phyloP scores from a whole-genome alignment of 192 early-diverging fungal species.

The Rhizophagus clarus region DNA sequence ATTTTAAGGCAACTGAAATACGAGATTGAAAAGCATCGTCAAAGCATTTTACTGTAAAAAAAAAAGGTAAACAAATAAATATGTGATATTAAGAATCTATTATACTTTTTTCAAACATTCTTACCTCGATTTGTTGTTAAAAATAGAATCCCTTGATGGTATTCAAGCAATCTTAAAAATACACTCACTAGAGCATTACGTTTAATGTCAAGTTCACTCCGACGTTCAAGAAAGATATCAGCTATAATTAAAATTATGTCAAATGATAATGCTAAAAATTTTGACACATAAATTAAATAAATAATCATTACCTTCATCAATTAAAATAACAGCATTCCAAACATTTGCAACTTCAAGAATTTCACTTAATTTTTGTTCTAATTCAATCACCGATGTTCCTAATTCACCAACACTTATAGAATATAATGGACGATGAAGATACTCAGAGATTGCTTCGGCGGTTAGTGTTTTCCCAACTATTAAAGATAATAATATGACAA shows the following conservation, averaged over 20 bases:
- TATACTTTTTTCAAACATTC: neutral
- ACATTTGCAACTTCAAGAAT: conserved; percentile 55
- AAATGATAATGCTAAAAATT: too few species aligned
- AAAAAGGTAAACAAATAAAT: too few species aligned
- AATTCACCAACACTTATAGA: conserved; percentile 65
- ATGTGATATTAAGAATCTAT: neutral
- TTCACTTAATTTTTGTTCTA: conserved; percentile 50
- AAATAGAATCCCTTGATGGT: conserved; percentile 65
- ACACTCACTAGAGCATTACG: conserved; percentile 62
- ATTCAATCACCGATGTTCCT: conserved; percentile 52
- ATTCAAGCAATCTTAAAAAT: conserved; percentile 61
- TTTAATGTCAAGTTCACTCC: conserved; percentile 47
- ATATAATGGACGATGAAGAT: conserved; percentile 55
- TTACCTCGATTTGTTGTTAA: conserved; percentile 62
- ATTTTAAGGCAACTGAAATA: conserved; percentile 57
- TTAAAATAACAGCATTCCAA: conserved; percentile 56
- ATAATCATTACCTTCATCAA: conserved; percentile 41
- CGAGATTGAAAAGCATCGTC: conserved; percentile 58
- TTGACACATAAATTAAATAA: too few species aligned
- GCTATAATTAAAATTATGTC: too few species aligned
- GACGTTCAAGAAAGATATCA: conserved; percentile 61
- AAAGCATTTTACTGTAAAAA: conserved; percentile 34
- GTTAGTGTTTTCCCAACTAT: conserved; percentile 60
- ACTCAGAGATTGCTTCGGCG: conserved; percentile 62
- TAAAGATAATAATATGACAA: too few species aligned